phyloP scores from a whole-genome alignment of 2,329 filamentous ascomycete species.

The Aspergillus proliferans region DNA sequence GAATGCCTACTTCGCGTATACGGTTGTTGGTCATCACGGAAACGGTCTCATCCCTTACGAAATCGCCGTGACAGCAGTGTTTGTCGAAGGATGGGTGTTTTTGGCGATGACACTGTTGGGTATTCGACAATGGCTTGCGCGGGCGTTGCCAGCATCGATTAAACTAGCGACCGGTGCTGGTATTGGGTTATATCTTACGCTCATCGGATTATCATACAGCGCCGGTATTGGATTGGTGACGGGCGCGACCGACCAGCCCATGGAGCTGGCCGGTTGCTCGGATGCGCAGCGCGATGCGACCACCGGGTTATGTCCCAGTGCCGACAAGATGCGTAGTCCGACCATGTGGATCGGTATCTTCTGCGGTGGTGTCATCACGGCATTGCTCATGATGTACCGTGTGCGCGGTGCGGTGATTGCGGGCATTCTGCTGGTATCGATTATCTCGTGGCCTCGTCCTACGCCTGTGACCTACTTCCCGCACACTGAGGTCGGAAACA shows the following conservation, averaged over 20 bases:
- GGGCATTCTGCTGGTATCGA: conserved; percentile 75
- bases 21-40: conserved; percentile 71
- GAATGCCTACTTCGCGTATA: conserved; percentile 83
- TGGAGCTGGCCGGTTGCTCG: conserved; percentile 70
- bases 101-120: conserved; percentile 71
- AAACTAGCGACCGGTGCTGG: conserved; percentile 82
- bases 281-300: conserved; percentile 36
- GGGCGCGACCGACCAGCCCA: conserved; percentile 60
- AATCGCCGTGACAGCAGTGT: conserved; percentile 76
- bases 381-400: conserved; percentile 74
- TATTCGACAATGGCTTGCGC: conserved; percentile 80
- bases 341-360: conserved; percentile 87
- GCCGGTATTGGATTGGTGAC: conserved; percentile 76
- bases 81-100: conserved; percentile 83
- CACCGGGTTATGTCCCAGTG: conserved; percentile 54
- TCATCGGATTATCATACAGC: conserved; percentile 64
- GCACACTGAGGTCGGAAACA: conserved; percentile 61
- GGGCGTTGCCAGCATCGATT: conserved; percentile 74
- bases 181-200: conserved; percentile 70
- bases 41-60: conserved; percentile 65
- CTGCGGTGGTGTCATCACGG: conserved; percentile 73
- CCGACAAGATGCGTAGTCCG: conserved; percentile 72
- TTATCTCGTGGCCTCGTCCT: conserved; percentile 79
- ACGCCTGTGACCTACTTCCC: conserved; percentile 79
- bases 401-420: conserved; percentile 81